Base-by-base conservation (phyloP, 257 asterid genomes). In the Osmanthus fragrans region DNA sequence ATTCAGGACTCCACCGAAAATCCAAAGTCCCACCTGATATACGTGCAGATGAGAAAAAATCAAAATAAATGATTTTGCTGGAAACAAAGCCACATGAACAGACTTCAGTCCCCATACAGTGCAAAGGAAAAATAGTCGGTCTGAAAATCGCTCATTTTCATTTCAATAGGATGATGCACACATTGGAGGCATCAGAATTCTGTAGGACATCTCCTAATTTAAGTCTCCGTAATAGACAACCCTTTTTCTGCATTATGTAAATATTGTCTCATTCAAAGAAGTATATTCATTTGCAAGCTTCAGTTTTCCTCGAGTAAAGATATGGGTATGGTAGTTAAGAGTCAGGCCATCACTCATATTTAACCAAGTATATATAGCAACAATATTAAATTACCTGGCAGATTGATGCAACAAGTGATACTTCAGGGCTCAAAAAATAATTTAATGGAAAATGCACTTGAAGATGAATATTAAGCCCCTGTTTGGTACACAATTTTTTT, bases 21-120 rank as follows among this genome's bases (percentile, higher is more conserved):
- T 68, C 99, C 99, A 95, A 68, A 95, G 97, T 27, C 99, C 98
- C 19, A 95, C 99, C 99, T 93, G 88, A 73, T 56, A 77, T 11
- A 68, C 0, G 42, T 33, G 76, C 60, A 80, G 27, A 73, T 21
- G 56, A 72, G 37, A 72, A 73, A 63, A 66, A 19, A 33, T 66
- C 18, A 37, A 4, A 39, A 70, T 58, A 71, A 36, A 3, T 11
- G 49, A 15, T 21, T 74, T 77, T 63, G 56, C 71, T 30, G 60
- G 49, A 56, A 34, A 77, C 5, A 19, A 63, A 63, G 68, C 33
- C 68, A 63, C 68, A 25, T 2, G 34, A 25, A 25, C 33, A 63
- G 18, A 21, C 6, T n/a, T 63, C 25, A 56, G 18, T 25, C 18
- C 18, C 12, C 0, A 0, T 25, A 23, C 33, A 40, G 16, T 40